Base-by-base conservation (phyloP, 164 flowering plant genomes). In the Taxillus chinensis region DNA sequence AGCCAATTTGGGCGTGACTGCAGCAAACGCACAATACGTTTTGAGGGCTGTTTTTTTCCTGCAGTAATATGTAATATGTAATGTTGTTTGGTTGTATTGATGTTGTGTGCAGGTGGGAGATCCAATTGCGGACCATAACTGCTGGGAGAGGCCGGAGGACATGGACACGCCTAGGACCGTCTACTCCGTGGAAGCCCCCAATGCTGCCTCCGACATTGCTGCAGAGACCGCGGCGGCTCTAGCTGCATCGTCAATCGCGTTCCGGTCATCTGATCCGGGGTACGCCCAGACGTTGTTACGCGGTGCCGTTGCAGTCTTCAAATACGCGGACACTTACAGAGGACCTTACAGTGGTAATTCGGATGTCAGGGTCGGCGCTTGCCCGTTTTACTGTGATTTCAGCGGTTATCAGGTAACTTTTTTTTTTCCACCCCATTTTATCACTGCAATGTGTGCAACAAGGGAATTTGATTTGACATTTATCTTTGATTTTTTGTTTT, bases 141-240 rank as follows among this genome's bases (percentile, higher is more conserved):
- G 98, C 60, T 93, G 98, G 98, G 98, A 93, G 61, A 83, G 98
- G 64, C 97, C 97, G 1, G 98, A 93, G 57, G 98, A 93, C 54
- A 93, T 93, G 98, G 97, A 93, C 82, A 93, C 98, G 0, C 65
- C 74, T 4, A 72, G 98, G 64, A 93, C 92, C 0, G 89, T 82
- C 6, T 93, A 93, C 70, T 77, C 71, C 2, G 95, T 93, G 2
- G 92, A 84, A 14, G 86, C 86, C 2, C 89, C 88, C 1, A 78
- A 80, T 27, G 78, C 96, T 0, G 98, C 96, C 2, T 93, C 98
- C 0, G 98, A 93, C 38, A 85, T 93, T 3, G 98, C 98, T 1
- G 96, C 92, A 0, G 98, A 93, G 75, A 90, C 89, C 0, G 96
- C 97, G 1, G 96, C 98, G 0, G 98, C 98, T 8, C 74, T 93